Evolutionary conservation across 768 basidiomycete genomes (phyloP).

Genomic region (Tulasnella sp.): DNA sequence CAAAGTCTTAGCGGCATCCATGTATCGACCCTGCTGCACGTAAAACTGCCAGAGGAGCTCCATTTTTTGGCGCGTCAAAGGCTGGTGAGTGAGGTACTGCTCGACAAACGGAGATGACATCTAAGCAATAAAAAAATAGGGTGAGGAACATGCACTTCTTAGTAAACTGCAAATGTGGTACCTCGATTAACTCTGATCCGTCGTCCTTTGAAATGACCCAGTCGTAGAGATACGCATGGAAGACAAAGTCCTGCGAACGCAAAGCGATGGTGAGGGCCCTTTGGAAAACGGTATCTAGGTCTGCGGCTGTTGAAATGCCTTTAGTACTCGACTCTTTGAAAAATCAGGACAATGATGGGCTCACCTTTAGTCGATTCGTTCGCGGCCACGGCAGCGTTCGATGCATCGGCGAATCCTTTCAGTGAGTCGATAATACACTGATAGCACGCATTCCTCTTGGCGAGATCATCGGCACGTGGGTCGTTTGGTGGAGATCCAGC

Average conservation of each 20-base stretch:
- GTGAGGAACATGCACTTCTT: neutral
- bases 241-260: slow-evolving; percentile 76
- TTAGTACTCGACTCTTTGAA: too few species aligned
- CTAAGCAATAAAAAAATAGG: slow-evolving; percentile 39
- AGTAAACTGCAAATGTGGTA: slow-evolving; percentile 27
- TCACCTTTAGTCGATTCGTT: neutral
- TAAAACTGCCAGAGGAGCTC: slow-evolving; percentile 97
- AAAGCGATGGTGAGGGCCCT: slow-evolving; percentile 85
- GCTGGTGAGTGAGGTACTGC: slow-evolving; percentile 72
- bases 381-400: neutral
- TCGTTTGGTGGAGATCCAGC: slow-evolving; percentile 48
- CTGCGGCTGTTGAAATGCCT: slow-evolving; percentile 35
- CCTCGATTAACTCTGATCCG: slow-evolving; percentile 85
- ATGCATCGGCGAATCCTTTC: slow-evolving; percentile 54
- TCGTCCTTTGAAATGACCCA: slow-evolving; percentile 76
- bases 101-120: slow-evolving; percentile 73
- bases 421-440: slow-evolving; percentile 75
- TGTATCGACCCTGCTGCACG: slow-evolving; percentile 77
- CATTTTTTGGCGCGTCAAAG: slow-evolving; percentile 64
- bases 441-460: slow-evolving; percentile 64
- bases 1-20: slow-evolving; percentile 82
- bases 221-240: slow-evolving; percentile 89
- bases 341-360: too few species aligned
- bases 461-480: slow-evolving; percentile 42
- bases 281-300: slow-evolving; percentile 60